A percentile compares a stretch with the other conserved stretches of the same genome.
phyloP scores from a whole-genome alignment of 2,329 filamentous ascomycete genomes.

The Trichoderma sp. region DNA sequence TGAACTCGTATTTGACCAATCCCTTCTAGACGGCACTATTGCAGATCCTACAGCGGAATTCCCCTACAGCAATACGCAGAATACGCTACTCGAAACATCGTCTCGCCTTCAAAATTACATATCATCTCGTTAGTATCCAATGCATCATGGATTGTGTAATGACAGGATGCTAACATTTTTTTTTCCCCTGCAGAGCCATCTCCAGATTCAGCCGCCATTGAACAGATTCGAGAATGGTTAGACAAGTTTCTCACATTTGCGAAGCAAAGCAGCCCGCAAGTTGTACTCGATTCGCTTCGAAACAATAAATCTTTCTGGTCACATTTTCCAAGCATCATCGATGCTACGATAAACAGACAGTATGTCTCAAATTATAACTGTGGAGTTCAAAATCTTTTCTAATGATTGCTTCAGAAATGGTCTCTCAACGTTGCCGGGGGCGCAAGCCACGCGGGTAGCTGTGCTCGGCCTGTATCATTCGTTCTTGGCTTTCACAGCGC shows the following conservation, averaged over 20 bases:
- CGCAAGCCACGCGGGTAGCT: constrained; percentile 39
- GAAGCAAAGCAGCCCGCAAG: constrained; percentile 39
- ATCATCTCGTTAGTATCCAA: constrained; percentile 36
- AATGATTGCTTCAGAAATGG: constrained; percentile 34
- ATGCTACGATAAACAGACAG: constrained; percentile 44
- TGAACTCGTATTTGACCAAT: constrained; percentile 40
- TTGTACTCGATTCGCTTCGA: constrained; percentile 49
- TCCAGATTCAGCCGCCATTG: constrained; percentile 51
- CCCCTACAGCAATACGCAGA: constrained; percentile 48
- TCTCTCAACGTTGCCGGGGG: constrained; percentile 33
- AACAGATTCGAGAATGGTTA: constrained; percentile 55
- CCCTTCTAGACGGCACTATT: constrained; percentile 38
- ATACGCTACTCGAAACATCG: constrained; percentile 41
- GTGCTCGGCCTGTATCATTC: constrained; percentile 43
- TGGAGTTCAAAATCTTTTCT: background rate
- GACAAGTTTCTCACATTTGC: constrained; percentile 51
- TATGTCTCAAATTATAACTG: constrained; percentile 39
- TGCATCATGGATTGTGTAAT: background rate
- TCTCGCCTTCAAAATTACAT: constrained; percentile 46
- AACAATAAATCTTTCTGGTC: constrained; percentile 57
- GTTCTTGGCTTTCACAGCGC: constrained; percentile 56
- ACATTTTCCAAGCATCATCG: constrained; percentile 54
- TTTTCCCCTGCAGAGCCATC: constrained; percentile 46
- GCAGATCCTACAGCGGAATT: constrained; percentile 52
- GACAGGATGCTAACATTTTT: constrained; percentile 15